Percentiles rank a stretch among this genome's conserved stretches.
phyloP scores from a whole-genome alignment of 176 grass and related monocot species.

The Oryza coarctata region DNA sequence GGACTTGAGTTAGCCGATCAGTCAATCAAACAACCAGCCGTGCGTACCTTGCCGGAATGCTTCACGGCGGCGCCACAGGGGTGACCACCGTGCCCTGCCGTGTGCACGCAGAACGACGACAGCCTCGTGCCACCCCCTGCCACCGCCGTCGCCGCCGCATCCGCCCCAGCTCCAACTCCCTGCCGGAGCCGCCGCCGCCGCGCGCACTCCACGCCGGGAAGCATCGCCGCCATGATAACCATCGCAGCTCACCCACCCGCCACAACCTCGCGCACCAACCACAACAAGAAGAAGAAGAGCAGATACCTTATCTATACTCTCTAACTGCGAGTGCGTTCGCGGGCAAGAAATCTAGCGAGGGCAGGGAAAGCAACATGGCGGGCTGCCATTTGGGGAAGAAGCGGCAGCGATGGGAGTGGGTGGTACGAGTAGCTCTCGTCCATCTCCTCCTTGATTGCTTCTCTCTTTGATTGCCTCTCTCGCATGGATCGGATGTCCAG shows the following conservation, averaged over 20 bases:
- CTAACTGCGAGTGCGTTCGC: background rate
- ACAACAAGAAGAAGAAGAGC: background rate
- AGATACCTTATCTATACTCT: too few species aligned
- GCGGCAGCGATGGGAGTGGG: too few species aligned
- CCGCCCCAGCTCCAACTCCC: slow-evolving; percentile 8
- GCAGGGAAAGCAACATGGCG: background rate
- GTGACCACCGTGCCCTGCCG: slow-evolving; percentile 35
- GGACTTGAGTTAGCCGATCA: background rate
- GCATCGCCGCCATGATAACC: slow-evolving; percentile 74
- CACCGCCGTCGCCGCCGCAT: background rate
- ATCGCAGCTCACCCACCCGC: slow-evolving; percentile 20
- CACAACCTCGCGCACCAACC: background rate
- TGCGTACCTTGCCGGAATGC: slow-evolving; percentile 23
- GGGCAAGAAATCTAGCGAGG: background rate
- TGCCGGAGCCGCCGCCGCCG: slow-evolving; percentile 54
- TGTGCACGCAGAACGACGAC: slow-evolving; percentile 57
- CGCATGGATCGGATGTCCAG: background rate
- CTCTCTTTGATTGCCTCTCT: too few species aligned
- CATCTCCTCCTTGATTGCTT: background rate
- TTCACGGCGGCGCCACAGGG: slow-evolving; percentile 4
- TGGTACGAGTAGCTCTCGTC: background rate
- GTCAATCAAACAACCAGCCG: background rate
- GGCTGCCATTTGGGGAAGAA: slow-evolving; percentile 24
- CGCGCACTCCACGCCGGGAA: slow-evolving; percentile 71
- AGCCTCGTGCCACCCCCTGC: slow-evolving; percentile 25